Base-by-base conservation (phyloP, 2,329 filamentous ascomycete species). In the Lachnum nothofagi region DNA sequence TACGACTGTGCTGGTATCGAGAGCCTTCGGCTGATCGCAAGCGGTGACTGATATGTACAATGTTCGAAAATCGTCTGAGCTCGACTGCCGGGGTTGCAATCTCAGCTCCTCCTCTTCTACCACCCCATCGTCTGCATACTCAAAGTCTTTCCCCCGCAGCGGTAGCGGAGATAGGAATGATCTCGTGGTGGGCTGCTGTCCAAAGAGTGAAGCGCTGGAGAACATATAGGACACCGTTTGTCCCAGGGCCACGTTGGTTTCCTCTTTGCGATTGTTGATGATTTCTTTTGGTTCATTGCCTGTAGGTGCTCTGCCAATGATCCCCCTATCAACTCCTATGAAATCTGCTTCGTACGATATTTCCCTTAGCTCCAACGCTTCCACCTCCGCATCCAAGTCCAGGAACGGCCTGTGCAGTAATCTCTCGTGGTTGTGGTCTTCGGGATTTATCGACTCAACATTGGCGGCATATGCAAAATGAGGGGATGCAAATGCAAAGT, bases 1-100 rank as follows among this genome's bases (percentile, higher is more conserved):
- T 8, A 42, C 49, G n/a, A 44, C 49, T 29, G 49, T 59, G 5
- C 50, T 57, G 7, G 57, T 55, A n/a, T 57, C 49, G 10, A 46
- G 41, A 8, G 55, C 48, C 14, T 42, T 53, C 10, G 91, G 93
- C 60, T 94, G 89, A 22, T 80, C 68, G 67, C 93, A 98, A 1
- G 88, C 91, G 57, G 90, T 97, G 37, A 90, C 82, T 2, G 90
- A 90, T 46, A 98, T 76, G 66, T 86, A 96, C 3, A 97, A 45
- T 5, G 55, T 61, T 35, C 59, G 54, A 14, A 53, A 51, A 22
- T 27, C 50, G 22, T 24, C 48, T 23, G 56, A 48, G 34, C 16
- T 49, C 4, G 42, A 39, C 40, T 62, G 55, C 43, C 60, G 55
- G 24, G 46, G 19, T 17, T 34, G 38, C 17, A 62, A 29, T 19